Base-by-base conservation (phyloP, 139 green algal genomes). In the Haematococcus sp. region DNA sequence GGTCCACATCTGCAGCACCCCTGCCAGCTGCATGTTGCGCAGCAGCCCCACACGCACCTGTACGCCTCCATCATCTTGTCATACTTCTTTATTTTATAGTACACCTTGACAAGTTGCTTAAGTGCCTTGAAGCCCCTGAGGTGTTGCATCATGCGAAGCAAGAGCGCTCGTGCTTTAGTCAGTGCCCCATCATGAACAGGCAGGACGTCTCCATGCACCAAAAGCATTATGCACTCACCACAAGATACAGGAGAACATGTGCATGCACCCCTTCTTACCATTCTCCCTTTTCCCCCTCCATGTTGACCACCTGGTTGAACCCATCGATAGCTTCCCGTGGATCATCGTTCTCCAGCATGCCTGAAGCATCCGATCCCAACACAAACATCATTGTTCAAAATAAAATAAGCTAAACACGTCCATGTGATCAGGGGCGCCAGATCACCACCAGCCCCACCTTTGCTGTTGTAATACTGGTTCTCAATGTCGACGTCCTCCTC, bases 381-480 rank as follows among this genome's bases (percentile, higher is more conserved):
- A 49, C 40, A 11, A 11, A 49, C 7, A 19, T 49, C 7, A 49
- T 49, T 7, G 40, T 49, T 49, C 11, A 11, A 7, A 49, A 19
- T 49, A 11, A 19, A 49, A 7, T 11, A 11, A 49, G 7, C 7
- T 49, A 11, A 11, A 7, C 40, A 11, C 40, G 40, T 11, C 7
- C 40, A n/a, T 49, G 40, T 49, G 40, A 49, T 49, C 40, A 49
- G 40, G 7, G 40, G 7, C 7, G 7, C 40, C 40, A 49, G 40
- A 49, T 49, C 40, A 68, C 9, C 22, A 68, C 55, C 23, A 34
- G 11, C 23, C 76, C 0, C 65, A 95, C 93, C 95, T 84, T 99
- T 99, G 43, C 88, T 90, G 71, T 98, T 98, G 87, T 99, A 99
- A 72, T 99, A 99, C 65, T 97, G 90, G 77, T 99, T 99, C 63